These are phyloP conservation scores for Trichoderma orchidacearum DNA, from an alignment of 495 filamentous ascomycete species.

Conservation along the genomic window DNA sequence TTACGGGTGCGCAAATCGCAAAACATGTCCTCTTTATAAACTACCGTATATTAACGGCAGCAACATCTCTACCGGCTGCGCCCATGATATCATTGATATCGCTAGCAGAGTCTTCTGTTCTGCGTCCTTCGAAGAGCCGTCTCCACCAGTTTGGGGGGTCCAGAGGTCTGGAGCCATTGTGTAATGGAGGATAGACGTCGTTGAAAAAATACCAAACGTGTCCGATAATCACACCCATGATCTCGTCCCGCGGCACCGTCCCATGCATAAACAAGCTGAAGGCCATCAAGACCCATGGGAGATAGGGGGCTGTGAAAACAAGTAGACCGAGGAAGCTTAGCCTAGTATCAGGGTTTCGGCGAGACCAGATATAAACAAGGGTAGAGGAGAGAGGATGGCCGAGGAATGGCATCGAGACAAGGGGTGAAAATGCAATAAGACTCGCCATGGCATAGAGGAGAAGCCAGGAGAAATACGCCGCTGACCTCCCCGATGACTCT, in stretches of 20 bases:
- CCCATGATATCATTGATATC: constrained; percentile 38
- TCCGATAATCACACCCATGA: constrained; percentile 83
- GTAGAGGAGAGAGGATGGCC: constrained; percentile 80
- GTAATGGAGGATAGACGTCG: constrained; percentile 86
- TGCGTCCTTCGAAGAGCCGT: constrained; percentile 56
- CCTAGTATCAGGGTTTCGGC: constrained; percentile 81
- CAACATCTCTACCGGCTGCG: constrained; percentile 28
- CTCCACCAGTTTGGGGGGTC: constrained; percentile 91
- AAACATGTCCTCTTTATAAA: background rate
- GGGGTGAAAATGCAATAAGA: constrained; percentile 66
- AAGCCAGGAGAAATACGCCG: constrained; percentile 90
- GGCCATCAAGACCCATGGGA: constrained; percentile 92
- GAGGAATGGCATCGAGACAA: constrained; percentile 80
- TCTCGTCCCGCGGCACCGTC: constrained; percentile 84
- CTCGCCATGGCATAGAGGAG: constrained; percentile 69
- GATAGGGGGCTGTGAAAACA: constrained; percentile 84
- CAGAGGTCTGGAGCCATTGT: constrained; percentile 71
- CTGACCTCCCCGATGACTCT: constrained; percentile 77
- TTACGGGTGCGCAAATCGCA: background rate
- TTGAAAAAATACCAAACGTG: constrained; percentile 98
- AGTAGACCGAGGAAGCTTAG: constrained; percentile 83
- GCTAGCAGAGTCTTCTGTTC: constrained; percentile 29
- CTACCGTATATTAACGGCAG: constrained; percentile 11
- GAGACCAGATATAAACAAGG: constrained; percentile 96
- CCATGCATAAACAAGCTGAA: constrained; percentile 80